phyloP scores from a whole-genome alignment of 2,329 filamentous ascomycete species.

The Cryphonectria nitschkei region DNA sequence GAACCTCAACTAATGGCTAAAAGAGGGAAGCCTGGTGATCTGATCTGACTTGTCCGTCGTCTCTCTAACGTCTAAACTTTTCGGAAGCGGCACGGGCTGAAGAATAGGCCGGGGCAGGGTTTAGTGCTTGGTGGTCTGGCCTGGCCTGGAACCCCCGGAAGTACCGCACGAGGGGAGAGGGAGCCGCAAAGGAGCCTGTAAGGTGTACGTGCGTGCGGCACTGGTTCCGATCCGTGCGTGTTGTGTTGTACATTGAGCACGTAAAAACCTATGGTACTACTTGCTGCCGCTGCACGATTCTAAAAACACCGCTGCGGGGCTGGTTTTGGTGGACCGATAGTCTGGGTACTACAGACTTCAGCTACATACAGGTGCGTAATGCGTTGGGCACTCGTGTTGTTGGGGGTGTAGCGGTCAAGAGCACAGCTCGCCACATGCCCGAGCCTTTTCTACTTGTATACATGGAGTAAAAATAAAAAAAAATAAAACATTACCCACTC shows the following conservation, averaged over 20 bases:
- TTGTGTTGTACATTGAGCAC: too few species aligned
- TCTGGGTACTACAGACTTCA: not conserved
- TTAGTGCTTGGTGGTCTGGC: not conserved
- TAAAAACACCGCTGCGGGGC: too few species aligned
- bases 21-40: too few species aligned
- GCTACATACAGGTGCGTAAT: not conserved
- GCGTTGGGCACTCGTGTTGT: not conserved
- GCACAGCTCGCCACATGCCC: not conserved
- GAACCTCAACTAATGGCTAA: not conserved
- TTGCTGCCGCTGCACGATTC: too few species aligned
- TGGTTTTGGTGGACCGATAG: not conserved
- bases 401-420: not conserved
- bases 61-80: not conserved
- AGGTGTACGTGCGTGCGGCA: not conserved
- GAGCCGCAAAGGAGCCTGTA: too few species aligned
- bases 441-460: not conserved
- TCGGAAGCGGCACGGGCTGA: not conserved
- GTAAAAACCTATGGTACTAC: too few species aligned
- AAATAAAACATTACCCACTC: too few species aligned
- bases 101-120: not conserved
- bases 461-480: too few species aligned
- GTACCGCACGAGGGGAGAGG: too few species aligned
- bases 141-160: not conserved
- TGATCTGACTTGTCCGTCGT: too few species aligned
- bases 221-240: not conserved